Evolutionary conservation across 1,284 basidiomycete species (phyloP).

Genomic region (Meripilus lineatus): DNA sequence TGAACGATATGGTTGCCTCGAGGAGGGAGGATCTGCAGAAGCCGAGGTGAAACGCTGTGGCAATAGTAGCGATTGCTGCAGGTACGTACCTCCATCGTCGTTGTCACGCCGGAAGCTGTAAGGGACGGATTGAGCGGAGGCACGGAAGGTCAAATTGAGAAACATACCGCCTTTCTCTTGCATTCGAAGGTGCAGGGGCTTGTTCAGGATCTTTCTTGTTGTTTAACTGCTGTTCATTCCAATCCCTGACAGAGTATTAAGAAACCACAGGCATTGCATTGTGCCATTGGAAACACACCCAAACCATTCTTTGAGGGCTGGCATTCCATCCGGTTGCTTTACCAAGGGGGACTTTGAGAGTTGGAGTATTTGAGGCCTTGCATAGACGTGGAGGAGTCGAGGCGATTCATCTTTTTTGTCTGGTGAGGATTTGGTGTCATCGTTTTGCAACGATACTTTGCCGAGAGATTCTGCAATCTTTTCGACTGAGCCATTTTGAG

Average conservation of each 20-base stretch:
- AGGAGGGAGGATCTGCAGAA: slow-evolving; percentile 42
- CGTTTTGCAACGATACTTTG: slow-evolving; percentile 31
- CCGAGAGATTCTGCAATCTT: slow-evolving; percentile 31
- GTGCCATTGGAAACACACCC: slow-evolving; percentile 49
- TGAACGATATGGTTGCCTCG: slow-evolving; percentile 65
- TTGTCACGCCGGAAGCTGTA: slow-evolving; percentile 68
- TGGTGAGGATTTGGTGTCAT: slow-evolving; percentile 23
- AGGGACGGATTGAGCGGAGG: slow-evolving; percentile 13
- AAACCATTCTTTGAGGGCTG: slow-evolving; percentile 80
- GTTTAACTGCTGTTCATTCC: slow-evolving; percentile 54
- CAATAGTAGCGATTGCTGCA: slow-evolving; percentile 6
- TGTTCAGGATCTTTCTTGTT: slow-evolving; percentile 66
- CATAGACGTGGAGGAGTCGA: slow-evolving; percentile 57
- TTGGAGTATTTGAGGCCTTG: slow-evolving; percentile 59
- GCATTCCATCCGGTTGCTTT: slow-evolving; percentile 68
- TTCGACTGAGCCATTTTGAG: slow-evolving; percentile 21
- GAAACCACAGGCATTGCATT: slow-evolving; percentile 9
- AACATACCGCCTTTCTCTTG: slow-evolving; percentile 59
- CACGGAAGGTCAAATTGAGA: slow-evolving; percentile 13
- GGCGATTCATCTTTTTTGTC: slow-evolving; percentile 21
- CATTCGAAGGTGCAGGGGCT: slow-evolving; percentile 38
- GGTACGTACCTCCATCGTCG: slow-evolving; percentile 60
- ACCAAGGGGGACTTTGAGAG: slow-evolving; percentile 78
- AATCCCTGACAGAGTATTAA: slow-evolving; percentile 31
- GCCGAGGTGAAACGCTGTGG: slow-evolving; percentile 13